A percentile compares a stretch with the other conserved stretches of the same genome.
These are phyloP conservation scores for Sophora flavescens DNA, from an alignment of 306 rosid genomes.

Conservation along the genomic window DNA sequence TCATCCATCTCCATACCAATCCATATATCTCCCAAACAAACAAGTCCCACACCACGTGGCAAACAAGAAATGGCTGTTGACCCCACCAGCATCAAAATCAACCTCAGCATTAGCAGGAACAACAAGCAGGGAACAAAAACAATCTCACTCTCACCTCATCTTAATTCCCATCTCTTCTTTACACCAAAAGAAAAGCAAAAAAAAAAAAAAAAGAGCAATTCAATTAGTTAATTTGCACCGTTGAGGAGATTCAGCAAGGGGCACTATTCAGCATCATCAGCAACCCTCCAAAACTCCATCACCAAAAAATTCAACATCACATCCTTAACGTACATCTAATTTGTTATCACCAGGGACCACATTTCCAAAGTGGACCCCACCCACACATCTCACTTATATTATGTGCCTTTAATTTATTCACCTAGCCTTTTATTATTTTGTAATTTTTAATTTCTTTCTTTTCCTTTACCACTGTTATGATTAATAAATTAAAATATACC, in stretches of 20 bases:
- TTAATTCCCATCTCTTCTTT: not conserved
- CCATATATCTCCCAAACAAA: not conserved
- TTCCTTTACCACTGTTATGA: too few relatives aligned
- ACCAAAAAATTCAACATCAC: not conserved
- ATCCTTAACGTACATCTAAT: not conserved
- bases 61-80: conserved; percentile 27
- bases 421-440: too few relatives aligned
- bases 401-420: too few relatives aligned
- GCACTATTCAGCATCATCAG: conserved; percentile 16
- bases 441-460: too few relatives aligned
- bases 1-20: not conserved
- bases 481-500: too few relatives aligned
- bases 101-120: conserved; percentile 9
- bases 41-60: conserved; percentile 49
- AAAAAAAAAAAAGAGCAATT: not conserved
- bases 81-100: conserved; percentile 44
- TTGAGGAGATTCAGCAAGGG: not conserved
- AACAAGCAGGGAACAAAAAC: conserved; percentile 7
- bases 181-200: not conserved
- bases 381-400: too few relatives aligned
- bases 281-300: conserved; percentile 33
- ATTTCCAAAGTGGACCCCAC: too few relatives aligned
- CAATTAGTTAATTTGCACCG: not conserved
- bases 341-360: too few relatives aligned
- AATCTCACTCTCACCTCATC: not conserved